Conservation (phyloP, 306 rosid species). For the Prosopis cineraria region DNA sequence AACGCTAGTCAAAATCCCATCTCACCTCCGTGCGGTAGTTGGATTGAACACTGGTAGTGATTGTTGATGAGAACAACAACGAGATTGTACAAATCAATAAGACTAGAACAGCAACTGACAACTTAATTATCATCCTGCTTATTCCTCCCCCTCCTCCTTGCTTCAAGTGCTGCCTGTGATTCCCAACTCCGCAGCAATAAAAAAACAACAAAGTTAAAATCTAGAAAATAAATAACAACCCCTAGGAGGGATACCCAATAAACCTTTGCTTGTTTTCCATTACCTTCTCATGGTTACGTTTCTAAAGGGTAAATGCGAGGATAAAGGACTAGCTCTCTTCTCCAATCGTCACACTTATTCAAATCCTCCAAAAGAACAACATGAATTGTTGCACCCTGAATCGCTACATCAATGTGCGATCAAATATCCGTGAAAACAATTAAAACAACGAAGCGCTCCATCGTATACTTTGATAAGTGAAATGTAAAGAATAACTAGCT, state of each 20-base stretch:
- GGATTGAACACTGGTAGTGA: background rate
- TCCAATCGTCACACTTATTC: background rate
- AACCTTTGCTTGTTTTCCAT: background rate
- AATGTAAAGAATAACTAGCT: background rate
- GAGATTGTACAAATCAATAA: background rate
- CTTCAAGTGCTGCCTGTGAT: background rate
- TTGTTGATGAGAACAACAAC: background rate
- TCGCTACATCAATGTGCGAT: background rate
- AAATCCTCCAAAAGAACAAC: background rate
- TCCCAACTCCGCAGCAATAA: background rate
- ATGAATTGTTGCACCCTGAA: background rate
- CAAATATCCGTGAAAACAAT: background rate
- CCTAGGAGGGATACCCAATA: background rate
- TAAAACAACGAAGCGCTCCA: background rate
- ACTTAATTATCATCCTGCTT: background rate
- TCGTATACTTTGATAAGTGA: background rate
- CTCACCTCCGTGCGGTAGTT: background rate
- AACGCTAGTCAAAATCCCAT: background rate
- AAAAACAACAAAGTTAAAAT: background rate
- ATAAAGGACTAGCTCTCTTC: background rate
- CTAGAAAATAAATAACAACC: background rate
- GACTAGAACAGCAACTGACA: background rate
- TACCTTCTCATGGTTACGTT: constrained; percentile 6
- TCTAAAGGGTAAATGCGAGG: background rate
- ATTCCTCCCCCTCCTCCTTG: constrained; percentile 13